Percentiles rank a stretch among this genome's conserved stretches.
phyloP scores from a whole-genome alignment of 805 yeast genomes.

The Ogataea corticis region DNA sequence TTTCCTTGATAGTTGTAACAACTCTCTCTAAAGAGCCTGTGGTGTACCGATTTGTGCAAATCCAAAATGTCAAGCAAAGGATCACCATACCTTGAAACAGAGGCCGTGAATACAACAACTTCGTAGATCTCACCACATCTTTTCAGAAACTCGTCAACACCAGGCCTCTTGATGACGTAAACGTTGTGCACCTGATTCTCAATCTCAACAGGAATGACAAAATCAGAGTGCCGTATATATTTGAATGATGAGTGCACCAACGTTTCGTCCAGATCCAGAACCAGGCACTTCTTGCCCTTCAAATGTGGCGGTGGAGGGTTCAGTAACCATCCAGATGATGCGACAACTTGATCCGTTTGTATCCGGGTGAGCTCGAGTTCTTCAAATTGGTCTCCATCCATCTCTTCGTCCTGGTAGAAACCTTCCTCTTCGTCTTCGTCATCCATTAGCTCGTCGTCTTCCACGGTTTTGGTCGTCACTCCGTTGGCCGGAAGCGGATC shows the following conservation, averaged over 20 bases:
- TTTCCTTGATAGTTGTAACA: conserved; percentile 94
- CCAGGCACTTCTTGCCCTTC: conserved; percentile 75
- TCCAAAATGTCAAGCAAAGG: conserved; percentile 91
- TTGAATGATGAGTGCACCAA: conserved; percentile 94
- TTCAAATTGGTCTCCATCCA: conserved; percentile 25
- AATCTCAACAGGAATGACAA: conserved; percentile 95
- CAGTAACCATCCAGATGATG: conserved; percentile 66
- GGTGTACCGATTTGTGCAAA: conserved; percentile 72
- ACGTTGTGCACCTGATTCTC: conserved; percentile 92
- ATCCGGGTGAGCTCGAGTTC: conserved; percentile 60
- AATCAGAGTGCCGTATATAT: conserved; percentile 88
- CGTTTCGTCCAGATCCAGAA: conserved; percentile 93
- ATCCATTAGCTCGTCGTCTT: conserved; percentile 21
- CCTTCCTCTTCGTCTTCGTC: conserved; percentile 20
- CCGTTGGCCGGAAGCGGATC: conserved; percentile 11
- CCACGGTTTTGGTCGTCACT: conserved; percentile 12
- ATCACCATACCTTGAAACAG: conserved; percentile 93
- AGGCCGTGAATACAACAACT: conserved; percentile 96
- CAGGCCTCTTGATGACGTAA: conserved; percentile 95
- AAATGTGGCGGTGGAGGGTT: conserved; percentile 52
- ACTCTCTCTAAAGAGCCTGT: conserved; percentile 89
- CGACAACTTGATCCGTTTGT: conserved; percentile 71
- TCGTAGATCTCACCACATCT: conserved; percentile 86
- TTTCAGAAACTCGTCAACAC: conserved; percentile 89
- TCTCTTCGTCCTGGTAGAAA: conserved; percentile 21